These are phyloP conservation scores for Tricholoma hemisulphureum DNA, from an alignment of 768 basidiomycete species.

Conservation along the genomic window DNA sequence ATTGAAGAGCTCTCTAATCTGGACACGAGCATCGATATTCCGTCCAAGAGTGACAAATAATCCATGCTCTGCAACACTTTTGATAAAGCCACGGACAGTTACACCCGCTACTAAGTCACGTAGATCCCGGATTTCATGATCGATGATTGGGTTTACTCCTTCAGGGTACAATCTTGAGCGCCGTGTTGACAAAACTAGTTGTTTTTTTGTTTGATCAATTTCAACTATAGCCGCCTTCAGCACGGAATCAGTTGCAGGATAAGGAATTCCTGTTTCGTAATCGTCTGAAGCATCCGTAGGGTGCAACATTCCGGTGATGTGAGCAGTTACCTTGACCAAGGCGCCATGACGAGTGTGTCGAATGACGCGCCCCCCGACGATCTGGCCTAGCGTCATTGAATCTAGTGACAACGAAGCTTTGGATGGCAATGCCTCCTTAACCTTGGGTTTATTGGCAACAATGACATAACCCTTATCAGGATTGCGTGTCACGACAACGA, in stretches of 20 bases:
- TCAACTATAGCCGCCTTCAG: slow-evolving; percentile 70
- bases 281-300: slow-evolving; percentile 83
- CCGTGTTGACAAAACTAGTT: slow-evolving; percentile 79
- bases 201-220: slow-evolving; percentile 63
- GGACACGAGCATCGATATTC: slow-evolving; percentile 84
- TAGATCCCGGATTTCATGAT: slow-evolving; percentile 65
- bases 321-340: slow-evolving; percentile 70
- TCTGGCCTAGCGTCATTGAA: slow-evolving; percentile 65
- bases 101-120: slow-evolving; percentile 69
- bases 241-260: slow-evolving; percentile 63
- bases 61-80: slow-evolving; percentile 82
- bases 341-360: slow-evolving; percentile 71
- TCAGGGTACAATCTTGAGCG: slow-evolving; percentile 63
- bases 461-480: slow-evolving; percentile 84
- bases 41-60: slow-evolving; percentile 86
- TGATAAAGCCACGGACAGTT: slow-evolving; percentile 85
- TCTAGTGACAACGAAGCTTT: slow-evolving; percentile 63
- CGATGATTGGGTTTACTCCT: slow-evolving; percentile 48
- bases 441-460: slow-evolving; percentile 70
- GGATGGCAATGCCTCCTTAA: slow-evolving; percentile 44
- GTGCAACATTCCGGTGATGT: slow-evolving; percentile 74
- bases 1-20: slow-evolving; percentile 92
- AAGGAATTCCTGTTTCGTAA: slow-evolving; percentile 55
- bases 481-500: slow-evolving; percentile 89
- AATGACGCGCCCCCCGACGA: slow-evolving; percentile 78